Conservation (phyloP, 2,329 filamentous ascomycete genomes). For the Cryphonectria parasitica region DNA sequence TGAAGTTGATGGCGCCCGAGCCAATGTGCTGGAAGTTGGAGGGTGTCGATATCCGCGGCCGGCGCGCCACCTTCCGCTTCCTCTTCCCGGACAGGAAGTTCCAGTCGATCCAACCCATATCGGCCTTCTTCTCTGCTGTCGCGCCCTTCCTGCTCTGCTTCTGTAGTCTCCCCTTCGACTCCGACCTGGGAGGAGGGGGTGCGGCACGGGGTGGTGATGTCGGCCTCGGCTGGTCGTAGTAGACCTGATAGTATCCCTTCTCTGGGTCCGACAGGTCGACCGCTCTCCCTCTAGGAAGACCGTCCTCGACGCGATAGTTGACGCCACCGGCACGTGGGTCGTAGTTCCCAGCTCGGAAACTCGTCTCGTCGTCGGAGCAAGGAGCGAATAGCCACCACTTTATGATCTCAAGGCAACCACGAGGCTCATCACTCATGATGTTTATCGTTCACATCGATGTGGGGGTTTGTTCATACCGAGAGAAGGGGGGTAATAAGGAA, state of each 20-base stretch:
- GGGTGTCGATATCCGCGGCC: conserved; percentile 61
- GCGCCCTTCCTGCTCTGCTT: conserved; percentile 27
- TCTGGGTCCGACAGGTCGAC: conserved; percentile 27
- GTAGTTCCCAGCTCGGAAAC: conserved; percentile 20
- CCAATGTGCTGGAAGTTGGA: conserved; percentile 64
- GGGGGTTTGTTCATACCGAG: conserved; percentile 32
- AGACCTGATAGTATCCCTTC: conserved; percentile 29
- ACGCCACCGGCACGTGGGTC: conserved; percentile 3
- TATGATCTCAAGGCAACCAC: conserved; percentile 53
- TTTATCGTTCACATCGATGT: conserved; percentile 17
- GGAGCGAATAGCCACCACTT: conserved; percentile 49
- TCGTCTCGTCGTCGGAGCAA: conserved; percentile 25
- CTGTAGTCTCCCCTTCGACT: conserved; percentile 23
- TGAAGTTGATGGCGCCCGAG: conserved; percentile 49
- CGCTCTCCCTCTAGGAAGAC: not conserved
- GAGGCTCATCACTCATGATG: conserved; percentile 36
- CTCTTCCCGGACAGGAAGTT: conserved; percentile 28
- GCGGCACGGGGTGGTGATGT: conserved; percentile 40
- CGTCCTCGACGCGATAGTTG: conserved; percentile 15
- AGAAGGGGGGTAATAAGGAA: conserved; percentile 16
- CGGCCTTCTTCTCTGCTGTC: conserved; percentile 12
- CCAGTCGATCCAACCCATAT: conserved; percentile 26
- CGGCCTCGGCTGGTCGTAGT: conserved; percentile 44
- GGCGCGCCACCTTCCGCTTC: conserved; percentile 41
- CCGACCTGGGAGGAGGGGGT: conserved; percentile 31